Base-by-base conservation (phyloP, 148 eudicot species). In the Persicaria tinctoria region DNA sequence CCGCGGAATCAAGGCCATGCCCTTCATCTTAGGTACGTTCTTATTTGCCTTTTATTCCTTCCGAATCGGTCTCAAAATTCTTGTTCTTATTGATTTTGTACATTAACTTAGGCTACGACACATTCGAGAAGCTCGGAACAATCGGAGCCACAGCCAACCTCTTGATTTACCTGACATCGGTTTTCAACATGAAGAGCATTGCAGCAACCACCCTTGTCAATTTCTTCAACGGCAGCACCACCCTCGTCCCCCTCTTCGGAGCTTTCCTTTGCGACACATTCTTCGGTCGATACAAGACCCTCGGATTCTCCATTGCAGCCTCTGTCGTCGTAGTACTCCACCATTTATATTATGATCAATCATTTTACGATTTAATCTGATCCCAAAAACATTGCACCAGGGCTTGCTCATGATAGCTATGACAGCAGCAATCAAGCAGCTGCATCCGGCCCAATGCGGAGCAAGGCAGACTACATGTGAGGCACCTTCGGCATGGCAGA, bases 51-150 rank as follows among this genome's bases (percentile, higher is more conserved):
- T 71, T 1, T 48, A 46, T 27, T 71, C 5, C 2, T 10, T 16
- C 41, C 41, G 11, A 16, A 9, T 53, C 11, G n/a, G n/a, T 10
- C 11, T 8, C 48, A 13, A 1, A 7, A 69, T 16, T 23, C 1
- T 17, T 32, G 4, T 17, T 8, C 23, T 45, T 17, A n/a, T 8
- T 41, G 8, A 1, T 8, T 17, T 49, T 48, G 4, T 4, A 10
- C 18, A 0, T 4, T 71, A 8, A 32, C 47, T 1, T 32, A 83
- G 86, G 86, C 7, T 80, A 83, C 63, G 86, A 83, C 50, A 80
- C 83, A 5, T 83, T 83, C 63, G 86, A 83, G 69, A 83, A 80
- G 79, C 83, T 80, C 23, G 86, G 83, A 70, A 77, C 79, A 4
- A 71, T 83, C 27, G 83, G 86, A 0, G 72, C 81, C 16, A 46